These are phyloP conservation scores for Meripilus lineatus DNA, from an alignment of 1,284 basidiomycete species.

Conservation along the genomic window DNA sequence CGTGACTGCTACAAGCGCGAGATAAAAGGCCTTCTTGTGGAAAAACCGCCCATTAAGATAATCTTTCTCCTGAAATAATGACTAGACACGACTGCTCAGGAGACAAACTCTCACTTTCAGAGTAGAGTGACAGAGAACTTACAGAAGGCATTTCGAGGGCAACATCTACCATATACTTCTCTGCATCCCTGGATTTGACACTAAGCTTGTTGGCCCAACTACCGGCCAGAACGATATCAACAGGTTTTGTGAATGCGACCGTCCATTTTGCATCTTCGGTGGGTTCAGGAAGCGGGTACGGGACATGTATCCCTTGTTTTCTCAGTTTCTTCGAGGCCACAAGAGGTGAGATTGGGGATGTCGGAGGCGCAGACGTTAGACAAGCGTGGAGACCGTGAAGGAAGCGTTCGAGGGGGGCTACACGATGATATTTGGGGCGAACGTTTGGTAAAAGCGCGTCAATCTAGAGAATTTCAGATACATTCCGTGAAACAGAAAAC, in stretches of 20 bases:
- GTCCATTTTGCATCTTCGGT: slow-evolving; percentile 75
- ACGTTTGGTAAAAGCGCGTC: slow-evolving; percentile 77
- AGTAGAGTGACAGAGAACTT: slow-evolving; percentile 21
- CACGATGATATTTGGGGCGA: slow-evolving; percentile 58
- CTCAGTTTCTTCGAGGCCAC: slow-evolving; percentile 49
- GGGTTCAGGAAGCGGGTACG: slow-evolving; percentile 59
- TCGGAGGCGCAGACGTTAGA: slow-evolving; percentile 52
- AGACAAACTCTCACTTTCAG: slow-evolving; percentile 3
- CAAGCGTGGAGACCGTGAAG: slow-evolving; percentile 57
- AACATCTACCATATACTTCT: slow-evolving; percentile 74
- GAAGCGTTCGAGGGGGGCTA: slow-evolving; percentile 56
- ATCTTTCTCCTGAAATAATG: slow-evolving; percentile 92
- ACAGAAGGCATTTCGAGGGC: slow-evolving; percentile 87
- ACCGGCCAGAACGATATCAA: slow-evolving; percentile 66
- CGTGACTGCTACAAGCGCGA: slow-evolving; percentile 74
- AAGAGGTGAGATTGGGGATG: slow-evolving; percentile 63
- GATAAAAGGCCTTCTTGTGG: slow-evolving; percentile 90
- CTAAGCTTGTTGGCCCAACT: slow-evolving; percentile 69
- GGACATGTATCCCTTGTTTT: slow-evolving; percentile 50
- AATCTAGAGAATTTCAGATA: slow-evolving; percentile 44
- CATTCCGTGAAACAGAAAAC: no score
- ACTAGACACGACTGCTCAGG: slow-evolving; percentile 31
- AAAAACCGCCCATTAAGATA: slow-evolving; percentile 89
- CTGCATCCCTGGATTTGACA: slow-evolving; percentile 61
- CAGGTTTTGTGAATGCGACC: slow-evolving; percentile 65